Conservation (phyloP, 108 stramenopile genomes). For the Nitzschia sp. region DNA sequence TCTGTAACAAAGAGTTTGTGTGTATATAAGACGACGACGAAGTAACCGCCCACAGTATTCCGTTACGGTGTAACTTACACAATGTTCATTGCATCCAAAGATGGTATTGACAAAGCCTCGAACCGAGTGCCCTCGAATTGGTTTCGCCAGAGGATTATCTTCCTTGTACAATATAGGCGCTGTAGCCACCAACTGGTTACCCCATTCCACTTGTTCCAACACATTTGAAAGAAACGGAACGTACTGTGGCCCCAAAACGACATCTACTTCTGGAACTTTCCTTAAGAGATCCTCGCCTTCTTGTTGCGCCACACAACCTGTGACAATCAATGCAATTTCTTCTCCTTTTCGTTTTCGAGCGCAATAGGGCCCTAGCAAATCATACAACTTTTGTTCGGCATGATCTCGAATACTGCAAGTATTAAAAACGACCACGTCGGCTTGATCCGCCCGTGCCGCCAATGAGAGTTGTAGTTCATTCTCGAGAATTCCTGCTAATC, state of each 20-base stretch:
- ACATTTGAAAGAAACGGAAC: slow-evolving; percentile 68
- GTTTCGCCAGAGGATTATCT: slow-evolving; percentile 62
- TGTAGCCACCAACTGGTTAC: slow-evolving; percentile 76
- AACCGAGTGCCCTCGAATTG: slow-evolving; percentile 56
- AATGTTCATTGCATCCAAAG: slow-evolving; percentile 85
- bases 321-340: slow-evolving; percentile 84
- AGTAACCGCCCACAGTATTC: too few species aligned
- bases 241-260: slow-evolving; percentile 89
- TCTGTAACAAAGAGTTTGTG: too few species aligned
- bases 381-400: slow-evolving; percentile 93
- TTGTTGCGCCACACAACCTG: slow-evolving; percentile 97
- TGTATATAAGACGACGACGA: too few species aligned
- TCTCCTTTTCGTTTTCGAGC: slow-evolving; percentile 73
- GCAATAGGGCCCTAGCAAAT: slow-evolving; percentile 72
- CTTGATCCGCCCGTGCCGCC: slow-evolving; percentile 30
- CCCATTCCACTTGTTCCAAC: slow-evolving; percentile 60
- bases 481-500: slow-evolving; percentile 83
- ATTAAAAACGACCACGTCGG: slow-evolving; percentile 92
- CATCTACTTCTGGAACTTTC: slow-evolving; percentile 90
- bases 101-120: slow-evolving; percentile 92
- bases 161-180: slow-evolving; percentile 49
- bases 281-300: slow-evolving; percentile 87
- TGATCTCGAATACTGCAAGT: slow-evolving; percentile 97
- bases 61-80: too few species aligned
- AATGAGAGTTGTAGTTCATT: slow-evolving; percentile 52